Base-by-base conservation (phyloP, 2,329 filamentous ascomycete genomes). In the Neofusicoccum ribis region DNA sequence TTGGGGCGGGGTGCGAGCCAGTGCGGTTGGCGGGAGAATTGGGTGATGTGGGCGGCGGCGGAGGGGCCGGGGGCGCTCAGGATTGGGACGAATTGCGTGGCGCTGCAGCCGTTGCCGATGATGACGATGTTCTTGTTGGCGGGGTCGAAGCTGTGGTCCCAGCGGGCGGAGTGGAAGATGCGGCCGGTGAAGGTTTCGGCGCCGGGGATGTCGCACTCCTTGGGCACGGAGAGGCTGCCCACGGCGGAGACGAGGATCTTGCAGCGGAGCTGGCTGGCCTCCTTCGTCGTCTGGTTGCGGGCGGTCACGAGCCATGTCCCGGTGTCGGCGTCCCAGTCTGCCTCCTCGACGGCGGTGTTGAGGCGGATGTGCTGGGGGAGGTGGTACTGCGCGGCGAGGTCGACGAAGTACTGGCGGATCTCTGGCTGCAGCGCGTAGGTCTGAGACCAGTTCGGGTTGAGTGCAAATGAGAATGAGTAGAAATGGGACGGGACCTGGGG, bases 391-490 rank as follows among this genome's bases (percentile, higher is more conserved):
- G 76, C 71, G 2, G 71, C 72, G 12, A 77, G 72, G 1, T 58
- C 67, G 15, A 79, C 75, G 31, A 88, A 79, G 66, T 89, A 89
- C 2, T 76, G 74, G 46, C 81, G 78, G 47, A 89, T 88, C 70
- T 89, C 86, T 0, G 76, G 76, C 0, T 83, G 83, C 0, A 80
- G 76, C 0, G 84, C 79, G 70, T 85, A 88, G 71, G 88, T 86
- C 64, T 83, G 82, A 17, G 81, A 80, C 86, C 87, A 89, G 44
- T 82, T 80, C 6, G 82, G 83, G 70, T 88, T 89, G 4, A 83
- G 82, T 50, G 83, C 81, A 80, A 85, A 88, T 6, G 84, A 84
- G 70, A 86, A 88, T 67, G 86, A 86, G 71, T 89, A 89, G 73
- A 85, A 87, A 75, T 88, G 86, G 23, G 49, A 51, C 7, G 49